These are phyloP conservation scores for Macrolepiota fuliginosa DNA, from an alignment of 768 basidiomycete genomes.

Conservation along the genomic window DNA sequence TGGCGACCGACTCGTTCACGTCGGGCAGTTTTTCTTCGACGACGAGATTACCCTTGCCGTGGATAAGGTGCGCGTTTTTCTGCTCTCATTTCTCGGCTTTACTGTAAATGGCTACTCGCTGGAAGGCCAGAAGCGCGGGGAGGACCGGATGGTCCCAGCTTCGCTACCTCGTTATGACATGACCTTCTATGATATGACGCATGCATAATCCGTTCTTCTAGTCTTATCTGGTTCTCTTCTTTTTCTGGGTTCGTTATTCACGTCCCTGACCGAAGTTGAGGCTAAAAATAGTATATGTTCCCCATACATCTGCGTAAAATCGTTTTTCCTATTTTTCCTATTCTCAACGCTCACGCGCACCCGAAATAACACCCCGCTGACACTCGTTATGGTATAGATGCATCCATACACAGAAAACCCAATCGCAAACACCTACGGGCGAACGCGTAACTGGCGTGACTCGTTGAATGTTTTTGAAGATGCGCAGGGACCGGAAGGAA, in stretches of 20 bases:
- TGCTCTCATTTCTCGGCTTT: background rate
- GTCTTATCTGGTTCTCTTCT: background rate
- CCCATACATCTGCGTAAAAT: background rate
- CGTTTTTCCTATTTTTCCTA: background rate
- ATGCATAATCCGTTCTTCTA: too few species aligned
- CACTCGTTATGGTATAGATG: slow-evolving; percentile 32
- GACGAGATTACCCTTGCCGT: slow-evolving; percentile 48
- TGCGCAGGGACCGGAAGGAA: slow-evolving; percentile 43
- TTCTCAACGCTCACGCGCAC: background rate
- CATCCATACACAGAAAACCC: slow-evolving; percentile 50
- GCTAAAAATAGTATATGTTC: background rate
- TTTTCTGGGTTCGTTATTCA: background rate
- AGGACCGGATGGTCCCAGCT: too few species aligned
- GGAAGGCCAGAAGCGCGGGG: too few species aligned
- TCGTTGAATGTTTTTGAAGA: slow-evolving; percentile 54
- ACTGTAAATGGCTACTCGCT: background rate
- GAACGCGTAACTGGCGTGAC: slow-evolving; percentile 52
- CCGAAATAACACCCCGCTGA: background rate
- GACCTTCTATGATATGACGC: too few species aligned
- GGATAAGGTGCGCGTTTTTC: slow-evolving; percentile 38
- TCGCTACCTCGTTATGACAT: too few species aligned
- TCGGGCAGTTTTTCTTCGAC: slow-evolving; percentile 58
- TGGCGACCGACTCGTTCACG: slow-evolving; percentile 42
- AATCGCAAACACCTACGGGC: slow-evolving; percentile 41
- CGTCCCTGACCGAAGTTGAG: background rate